Evolutionary conservation across 2,329 filamentous ascomycete species (phyloP).

Genomic region (Exophiala alcalophila): DNA sequence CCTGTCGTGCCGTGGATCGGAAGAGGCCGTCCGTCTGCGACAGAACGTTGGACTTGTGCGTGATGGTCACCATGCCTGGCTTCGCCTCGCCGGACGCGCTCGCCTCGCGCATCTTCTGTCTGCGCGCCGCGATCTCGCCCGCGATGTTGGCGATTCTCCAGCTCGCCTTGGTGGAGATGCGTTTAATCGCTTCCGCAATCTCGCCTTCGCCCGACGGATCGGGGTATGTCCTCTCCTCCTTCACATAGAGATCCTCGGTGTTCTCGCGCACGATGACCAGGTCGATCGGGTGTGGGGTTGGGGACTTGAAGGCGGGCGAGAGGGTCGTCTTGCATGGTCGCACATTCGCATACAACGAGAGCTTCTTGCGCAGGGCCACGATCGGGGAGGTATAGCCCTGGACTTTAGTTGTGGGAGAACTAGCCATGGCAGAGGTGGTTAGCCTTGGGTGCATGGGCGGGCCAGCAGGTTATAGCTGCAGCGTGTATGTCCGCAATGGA

Average conservation of each 20-base stretch:
- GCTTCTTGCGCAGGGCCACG: constrained; percentile 89
- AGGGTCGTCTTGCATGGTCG: constrained; percentile 85
- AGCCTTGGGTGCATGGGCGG: too few species aligned
- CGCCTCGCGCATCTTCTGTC: constrained; percentile 71
- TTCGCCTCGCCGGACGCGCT: constrained; percentile 37
- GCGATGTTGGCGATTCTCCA: constrained; percentile 88
- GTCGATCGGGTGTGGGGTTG: constrained; percentile 67
- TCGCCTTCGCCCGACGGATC: constrained; percentile 64
- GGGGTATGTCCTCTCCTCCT: constrained; percentile 84
- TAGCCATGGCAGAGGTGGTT: constrained; percentile 31
- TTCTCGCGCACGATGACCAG: constrained; percentile 98
- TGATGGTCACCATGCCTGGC: constrained; percentile 81
- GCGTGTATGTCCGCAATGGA: too few species aligned
- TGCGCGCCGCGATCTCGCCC: constrained; percentile 84
- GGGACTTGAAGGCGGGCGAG: constrained; percentile 40
- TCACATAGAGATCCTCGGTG: constrained; percentile 97
- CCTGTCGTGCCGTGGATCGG: constrained; percentile 71
- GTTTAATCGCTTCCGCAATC: constrained; percentile 96
- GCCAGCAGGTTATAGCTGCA: too few species aligned
- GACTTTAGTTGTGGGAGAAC: constrained; percentile 82
- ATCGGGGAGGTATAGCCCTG: constrained; percentile 96
- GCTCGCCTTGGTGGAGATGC: constrained; percentile 82
- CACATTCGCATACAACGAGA: constrained; percentile 96
- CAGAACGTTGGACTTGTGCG: constrained; percentile 97
- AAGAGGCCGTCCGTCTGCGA: constrained; percentile 96